phyloP scores from a whole-genome alignment of 2,329 filamentous ascomycete genomes.

The Trichothecium roseum region DNA sequence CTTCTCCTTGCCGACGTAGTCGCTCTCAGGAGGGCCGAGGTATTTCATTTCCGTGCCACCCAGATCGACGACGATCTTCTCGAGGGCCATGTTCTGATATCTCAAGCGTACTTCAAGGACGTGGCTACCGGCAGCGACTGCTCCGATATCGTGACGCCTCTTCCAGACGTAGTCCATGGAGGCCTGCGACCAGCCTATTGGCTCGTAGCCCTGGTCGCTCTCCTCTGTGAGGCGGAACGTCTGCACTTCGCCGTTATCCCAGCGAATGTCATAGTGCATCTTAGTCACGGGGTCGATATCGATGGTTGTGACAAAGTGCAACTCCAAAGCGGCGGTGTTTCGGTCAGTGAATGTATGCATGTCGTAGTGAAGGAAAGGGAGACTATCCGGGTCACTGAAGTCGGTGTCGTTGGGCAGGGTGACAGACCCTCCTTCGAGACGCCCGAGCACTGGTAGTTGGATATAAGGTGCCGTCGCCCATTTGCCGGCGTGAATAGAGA shows the following conservation, averaged over 20 bases:
- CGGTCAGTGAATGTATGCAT: conserved; percentile 18
- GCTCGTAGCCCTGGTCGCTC: conserved; percentile 22
- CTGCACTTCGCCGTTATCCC: conserved; percentile 28
- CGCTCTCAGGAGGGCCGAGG: conserved; percentile 21
- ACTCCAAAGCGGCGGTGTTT: conserved; percentile 13
- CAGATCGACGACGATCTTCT: conserved; percentile 24
- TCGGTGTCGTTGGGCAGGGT: conserved; percentile 8
- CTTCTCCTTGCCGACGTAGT: conserved; percentile 6
- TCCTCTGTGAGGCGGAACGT: conserved; percentile 18
- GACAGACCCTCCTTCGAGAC: conserved; percentile 11
- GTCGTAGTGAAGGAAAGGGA: conserved; percentile 16
- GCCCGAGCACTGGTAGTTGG: conserved; percentile 19
- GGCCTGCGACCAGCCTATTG: conserved; percentile 35
- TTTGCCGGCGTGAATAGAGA: conserved; percentile 16
- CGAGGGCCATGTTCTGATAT: conserved; percentile 23
- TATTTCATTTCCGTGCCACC: conserved; percentile 21
- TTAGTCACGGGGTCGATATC: conserved; percentile 38
- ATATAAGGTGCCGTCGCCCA: conserved; percentile 15
- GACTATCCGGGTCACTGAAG: conserved; percentile 7
- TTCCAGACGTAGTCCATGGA: conserved; percentile 41
- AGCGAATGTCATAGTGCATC: conserved; percentile 37
- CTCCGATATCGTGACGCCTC: conserved; percentile 21
- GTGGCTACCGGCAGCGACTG: conserved; percentile 14
- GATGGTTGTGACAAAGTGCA: conserved; percentile 29
- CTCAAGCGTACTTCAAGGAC: conserved; percentile 16